Base-by-base conservation (phyloP, 192 early-diverging fungal genomes). In the Rhizoclosmatium sp. region DNA sequence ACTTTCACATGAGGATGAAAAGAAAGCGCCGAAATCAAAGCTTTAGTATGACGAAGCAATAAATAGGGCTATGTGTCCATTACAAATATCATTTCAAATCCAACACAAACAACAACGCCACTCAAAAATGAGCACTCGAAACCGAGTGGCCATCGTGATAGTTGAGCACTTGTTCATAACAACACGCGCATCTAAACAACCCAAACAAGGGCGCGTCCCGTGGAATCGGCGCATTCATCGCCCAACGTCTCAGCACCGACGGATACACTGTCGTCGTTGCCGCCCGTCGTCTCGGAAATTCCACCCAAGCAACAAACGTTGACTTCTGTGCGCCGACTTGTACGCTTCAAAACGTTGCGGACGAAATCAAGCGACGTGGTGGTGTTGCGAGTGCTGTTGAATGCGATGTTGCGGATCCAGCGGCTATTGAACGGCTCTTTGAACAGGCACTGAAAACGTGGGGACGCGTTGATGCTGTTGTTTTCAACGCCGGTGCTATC, bases 401-500 rank as follows among this genome's bases (percentile, higher is more conserved):
- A 2, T 77, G 75, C 66, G 75, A 77, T 42, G 75, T 77, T 14
- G 19, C 16, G 4, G 48, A 54, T 65, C 49, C 23, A 9, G 39
- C 62, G 16, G 7, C n/a, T 39, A 77, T 77, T 41, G 49, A 66
- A 3, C 10, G 41, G 2, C 65, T 77, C 45, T 9, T 77, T 16
- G 47, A 49, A 19, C 39, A 23, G 23, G 21, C 54, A 9, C 10
- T 68, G 48, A 47, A 62, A 21, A 21, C 19, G 7, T 47, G 31
- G 14, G 81, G 81, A 31, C 71, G 81, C n/a, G 61, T 85, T 21
- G 84, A 85, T 70, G 68, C 51, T 4, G 65, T 81, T 4, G 71
- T 85, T 56, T 85, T 84, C 67, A 85, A 85, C 47, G 54, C 84
- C 16, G 84, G 84, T 31, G 82, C 84, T 3, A 84, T 85, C 65